phyloP scores from a whole-genome alignment of 768 basidiomycete genomes.

The Tubosaeta sp. region DNA sequence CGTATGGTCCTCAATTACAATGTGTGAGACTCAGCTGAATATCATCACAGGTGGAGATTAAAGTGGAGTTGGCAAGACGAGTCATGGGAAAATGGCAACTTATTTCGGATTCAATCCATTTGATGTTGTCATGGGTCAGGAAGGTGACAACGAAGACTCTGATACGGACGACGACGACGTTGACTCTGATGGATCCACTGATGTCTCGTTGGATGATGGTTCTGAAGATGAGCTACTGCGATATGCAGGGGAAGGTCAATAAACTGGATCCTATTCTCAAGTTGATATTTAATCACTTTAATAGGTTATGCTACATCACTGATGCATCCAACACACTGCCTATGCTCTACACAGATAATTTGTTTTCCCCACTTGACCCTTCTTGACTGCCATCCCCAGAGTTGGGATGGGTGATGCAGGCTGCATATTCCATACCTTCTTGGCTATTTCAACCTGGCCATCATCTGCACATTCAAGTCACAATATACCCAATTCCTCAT shows the following conservation, averaged over 20 bases:
- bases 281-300: slow-evolving; percentile 78
- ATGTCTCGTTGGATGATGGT: slow-evolving; percentile 69
- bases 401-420: too few relatives aligned
- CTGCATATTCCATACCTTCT: too few relatives aligned
- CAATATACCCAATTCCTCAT: too few relatives aligned
- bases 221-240: slow-evolving; percentile 44
- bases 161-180: slow-evolving; percentile 52
- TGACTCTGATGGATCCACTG: slow-evolving; percentile 55
- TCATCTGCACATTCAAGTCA: too few relatives aligned
- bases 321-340: too few relatives aligned
- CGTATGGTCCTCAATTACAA: slow-evolving; percentile 26
- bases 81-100: slow-evolving; percentile 43
- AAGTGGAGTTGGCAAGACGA: slow-evolving; percentile 77
- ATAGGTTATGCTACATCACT: too few relatives aligned
- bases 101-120: slow-evolving; percentile 85
- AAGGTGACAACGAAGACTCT: slow-evolving; percentile 55
- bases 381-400: slow-evolving; percentile 29
- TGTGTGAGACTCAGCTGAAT: neutral
- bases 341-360: too few relatives aligned
- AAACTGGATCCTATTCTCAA: slow-evolving; percentile 89
- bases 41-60: slow-evolving; percentile 78
- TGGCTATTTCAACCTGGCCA: too few relatives aligned
- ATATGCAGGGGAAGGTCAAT: slow-evolving; percentile 81
- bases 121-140: slow-evolving; percentile 73
- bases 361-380: slow-evolving; percentile 17